Conservation (phyloP, 257 asterid genomes). For the Primulina huaijiensis region DNA sequence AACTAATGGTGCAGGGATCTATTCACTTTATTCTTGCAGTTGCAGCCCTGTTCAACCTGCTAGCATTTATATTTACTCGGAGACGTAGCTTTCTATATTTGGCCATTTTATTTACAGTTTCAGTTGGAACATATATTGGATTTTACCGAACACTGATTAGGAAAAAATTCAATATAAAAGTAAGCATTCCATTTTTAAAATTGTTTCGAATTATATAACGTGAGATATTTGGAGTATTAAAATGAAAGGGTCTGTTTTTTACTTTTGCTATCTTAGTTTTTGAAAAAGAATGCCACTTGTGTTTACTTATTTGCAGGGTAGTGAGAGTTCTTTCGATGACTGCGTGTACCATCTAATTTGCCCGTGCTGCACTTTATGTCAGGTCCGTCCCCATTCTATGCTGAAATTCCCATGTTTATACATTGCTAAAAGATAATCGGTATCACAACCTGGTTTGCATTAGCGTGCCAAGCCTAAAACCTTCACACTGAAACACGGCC, state of each 20-base stretch:
- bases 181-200: conserved; percentile 31
- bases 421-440: neutral
- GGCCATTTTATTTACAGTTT: conserved; percentile 48
- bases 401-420: neutral
- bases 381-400: conserved; percentile 46
- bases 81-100: conserved; percentile 57
- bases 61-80: conserved; percentile 57
- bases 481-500: neutral
- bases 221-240: neutral
- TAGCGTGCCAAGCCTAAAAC: neutral
- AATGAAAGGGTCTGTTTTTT: neutral
- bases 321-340: conserved; percentile 66
- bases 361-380: conserved; percentile 88
- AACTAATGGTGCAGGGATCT: conserved; percentile 58
- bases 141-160: conserved; percentile 64
- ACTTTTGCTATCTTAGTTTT: conserved; percentile 13
- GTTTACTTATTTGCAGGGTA: conserved; percentile 53
- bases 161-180: conserved; percentile 80
- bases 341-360: conserved; percentile 75
- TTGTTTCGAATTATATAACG: neutral
- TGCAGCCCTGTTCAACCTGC: conserved; percentile 47
- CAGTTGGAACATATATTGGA: conserved; percentile 65
- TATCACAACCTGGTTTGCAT: neutral
- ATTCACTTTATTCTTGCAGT: conserved; percentile 43
- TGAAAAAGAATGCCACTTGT: conserved; percentile 9